phyloP scores from a whole-genome alignment of 345 rosid genomes.

The Adansonia digitata region DNA sequence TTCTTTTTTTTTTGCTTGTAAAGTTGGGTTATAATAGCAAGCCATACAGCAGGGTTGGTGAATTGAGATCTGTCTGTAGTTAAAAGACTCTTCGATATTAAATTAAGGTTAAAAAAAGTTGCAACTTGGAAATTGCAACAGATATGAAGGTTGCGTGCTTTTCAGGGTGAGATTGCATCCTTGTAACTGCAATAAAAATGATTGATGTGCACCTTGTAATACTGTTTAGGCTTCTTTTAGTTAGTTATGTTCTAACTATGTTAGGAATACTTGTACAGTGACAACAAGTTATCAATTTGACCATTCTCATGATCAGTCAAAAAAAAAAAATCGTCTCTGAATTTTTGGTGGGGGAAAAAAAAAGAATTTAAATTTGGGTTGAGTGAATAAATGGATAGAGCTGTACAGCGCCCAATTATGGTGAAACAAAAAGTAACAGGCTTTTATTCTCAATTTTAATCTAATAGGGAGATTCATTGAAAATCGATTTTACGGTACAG shows the following conservation, averaged over 20 bases:
- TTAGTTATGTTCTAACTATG: neutral
- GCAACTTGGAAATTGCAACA: slow-evolving; percentile 1
- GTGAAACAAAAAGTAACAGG: no score
- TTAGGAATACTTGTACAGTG: neutral
- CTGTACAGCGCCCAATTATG: no score
- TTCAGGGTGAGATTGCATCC: slow-evolving; percentile 6
- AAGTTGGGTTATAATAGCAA: no score
- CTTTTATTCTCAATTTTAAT: no score
- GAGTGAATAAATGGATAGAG: no score
- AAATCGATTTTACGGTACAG: no score
- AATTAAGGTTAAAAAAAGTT: neutral
- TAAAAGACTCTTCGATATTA: slow-evolving; percentile 11
- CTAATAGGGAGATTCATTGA: no score
- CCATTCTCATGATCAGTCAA: neutral
- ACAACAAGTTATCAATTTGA: neutral
- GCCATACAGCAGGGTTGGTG: neutral
- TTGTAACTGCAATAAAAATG: slow-evolving; percentile 26
- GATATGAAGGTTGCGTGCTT: slow-evolving; percentile 15
- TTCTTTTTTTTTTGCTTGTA: no score
- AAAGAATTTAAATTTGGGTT: no score
- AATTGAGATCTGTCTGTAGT: slow-evolving; percentile 19
- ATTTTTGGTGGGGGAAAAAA: no score
- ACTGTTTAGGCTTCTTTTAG: neutral
- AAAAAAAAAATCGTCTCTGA: no score
- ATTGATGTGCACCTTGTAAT: neutral